Evolutionary conservation across 192 early-diverging fungal genomes (phyloP).

Genomic region (Linnemannia zychae): DNA sequence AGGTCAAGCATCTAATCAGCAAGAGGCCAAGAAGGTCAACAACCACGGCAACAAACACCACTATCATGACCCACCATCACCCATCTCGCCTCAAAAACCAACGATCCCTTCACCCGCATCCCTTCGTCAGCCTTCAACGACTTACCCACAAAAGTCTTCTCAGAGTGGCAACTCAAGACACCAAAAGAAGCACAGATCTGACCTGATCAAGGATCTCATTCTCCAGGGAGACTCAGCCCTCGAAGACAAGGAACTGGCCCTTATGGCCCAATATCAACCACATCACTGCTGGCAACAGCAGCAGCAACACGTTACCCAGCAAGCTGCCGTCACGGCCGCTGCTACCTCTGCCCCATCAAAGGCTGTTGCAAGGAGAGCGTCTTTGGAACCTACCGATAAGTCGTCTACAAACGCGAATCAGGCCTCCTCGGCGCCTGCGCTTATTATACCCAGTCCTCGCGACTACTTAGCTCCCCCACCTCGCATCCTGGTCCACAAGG

Average conservation of each 20-base stretch:
- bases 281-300: slow-evolving; percentile 30
- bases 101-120: neutral
- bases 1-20: slow-evolving; percentile 19
- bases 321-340: neutral
- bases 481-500: slow-evolving; percentile 42
- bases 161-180: slow-evolving; percentile 11
- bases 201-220: slow-evolving; percentile 49
- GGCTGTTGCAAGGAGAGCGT: neutral
- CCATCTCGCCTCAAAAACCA: slow-evolving; percentile 17
- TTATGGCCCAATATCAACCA: slow-evolving; percentile 53
- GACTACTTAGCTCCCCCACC: slow-evolving; percentile 48
- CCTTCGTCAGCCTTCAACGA: neutral
- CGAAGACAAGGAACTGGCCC: slow-evolving; percentile 46
- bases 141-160: too few species aligned
- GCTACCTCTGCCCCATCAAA: neutral
- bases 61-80: slow-evolving; percentile 14
- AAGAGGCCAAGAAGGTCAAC: neutral
- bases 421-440: neutral
- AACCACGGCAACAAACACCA: neutral
- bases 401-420: neutral
- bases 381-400: neutral
- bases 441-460: slow-evolving; percentile 25
- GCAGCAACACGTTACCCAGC: slow-evolving; percentile 9
- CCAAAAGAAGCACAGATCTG: slow-evolving; percentile 35
- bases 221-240: slow-evolving; percentile 38